Evolutionary conservation across 345 rosid genomes (phyloP).

Genomic region (Boechera stricta): DNA sequence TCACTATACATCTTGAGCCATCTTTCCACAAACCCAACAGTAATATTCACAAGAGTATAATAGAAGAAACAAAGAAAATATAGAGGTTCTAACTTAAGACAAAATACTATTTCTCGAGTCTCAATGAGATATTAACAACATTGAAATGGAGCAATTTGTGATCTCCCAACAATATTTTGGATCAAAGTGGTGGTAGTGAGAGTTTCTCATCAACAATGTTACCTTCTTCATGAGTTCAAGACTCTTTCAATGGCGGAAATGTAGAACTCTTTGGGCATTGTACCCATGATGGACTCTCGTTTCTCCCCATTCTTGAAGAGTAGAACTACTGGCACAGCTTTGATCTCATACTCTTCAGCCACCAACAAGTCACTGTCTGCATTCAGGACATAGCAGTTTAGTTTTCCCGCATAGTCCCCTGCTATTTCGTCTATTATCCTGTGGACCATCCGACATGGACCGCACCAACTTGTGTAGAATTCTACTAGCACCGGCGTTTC

Average conservation of each 20-base stretch:
- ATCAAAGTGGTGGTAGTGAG: constrained; percentile 9
- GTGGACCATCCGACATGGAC: constrained; percentile 69
- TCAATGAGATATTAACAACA: constrained; percentile 29
- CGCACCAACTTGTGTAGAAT: constrained; percentile 92
- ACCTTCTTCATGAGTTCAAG: constrained; percentile 54
- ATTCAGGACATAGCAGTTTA: constrained; percentile 71
- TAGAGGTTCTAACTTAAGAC: background rate
- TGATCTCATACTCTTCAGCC: constrained; percentile 80
- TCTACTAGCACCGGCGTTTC: constrained; percentile 82
- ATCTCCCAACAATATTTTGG: constrained; percentile 23
- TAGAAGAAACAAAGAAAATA: background rate
- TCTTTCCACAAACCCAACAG: constrained; percentile 16
- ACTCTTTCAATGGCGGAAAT: constrained; percentile 90
- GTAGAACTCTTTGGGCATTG: constrained; percentile 96
- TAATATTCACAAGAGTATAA: constrained; percentile 30
- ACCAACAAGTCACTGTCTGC: constrained; percentile 69
- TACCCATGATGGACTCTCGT: constrained; percentile 75
- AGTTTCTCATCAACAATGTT: background rate
- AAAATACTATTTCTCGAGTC: background rate
- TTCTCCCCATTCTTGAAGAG: constrained; percentile 89
- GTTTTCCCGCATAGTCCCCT: constrained; percentile 72
- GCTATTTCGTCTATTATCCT: constrained; percentile 82
- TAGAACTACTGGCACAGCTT: constrained; percentile 90
- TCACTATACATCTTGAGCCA: constrained; percentile 12
- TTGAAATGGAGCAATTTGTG: background rate